Evolutionary conservation across 2,329 filamentous ascomycete species (phyloP).

Genomic region (Colletotrichum sp.): DNA sequence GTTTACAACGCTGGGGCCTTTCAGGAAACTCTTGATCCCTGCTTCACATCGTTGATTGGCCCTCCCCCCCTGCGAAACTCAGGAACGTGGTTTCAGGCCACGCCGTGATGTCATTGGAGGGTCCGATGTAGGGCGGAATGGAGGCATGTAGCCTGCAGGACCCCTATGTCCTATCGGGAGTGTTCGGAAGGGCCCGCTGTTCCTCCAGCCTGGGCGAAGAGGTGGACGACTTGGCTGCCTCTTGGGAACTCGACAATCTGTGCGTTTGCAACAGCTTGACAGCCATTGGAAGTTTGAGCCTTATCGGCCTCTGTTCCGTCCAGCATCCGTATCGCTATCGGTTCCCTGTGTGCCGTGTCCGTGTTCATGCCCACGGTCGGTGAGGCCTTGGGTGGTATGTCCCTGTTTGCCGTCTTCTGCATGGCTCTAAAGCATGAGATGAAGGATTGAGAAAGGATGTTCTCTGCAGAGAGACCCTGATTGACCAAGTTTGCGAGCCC

Average conservation of each 20-base stretch:
- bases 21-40: not conserved
- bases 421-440: not conserved
- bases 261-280: conserved; percentile 2
- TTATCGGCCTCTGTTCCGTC: not conserved
- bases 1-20: not conserved
- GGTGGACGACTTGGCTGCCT: not conserved
- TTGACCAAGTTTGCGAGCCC: not conserved
- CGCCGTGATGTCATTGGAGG: conserved; percentile 20
- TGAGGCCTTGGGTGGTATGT: not conserved
- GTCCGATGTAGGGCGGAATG: conserved; percentile 11
- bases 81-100: conserved; percentile 19
- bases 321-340: not conserved
- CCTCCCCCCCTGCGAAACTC: not conserved
- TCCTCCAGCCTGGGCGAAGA: not conserved
- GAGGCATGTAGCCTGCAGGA: conserved; percentile 20
- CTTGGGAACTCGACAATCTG: not conserved
- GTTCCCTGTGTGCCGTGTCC: not conserved
- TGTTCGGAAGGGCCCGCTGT: conserved; percentile 19
- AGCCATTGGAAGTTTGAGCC: not conserved
- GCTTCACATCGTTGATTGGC: conserved; percentile 6
- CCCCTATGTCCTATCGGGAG: conserved; percentile 17
- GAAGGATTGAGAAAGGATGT: not conserved
- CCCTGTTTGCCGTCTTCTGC: not conserved
- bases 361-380: not conserved
- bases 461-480: not conserved